Evolutionary conservation across 768 basidiomycete genomes (phyloP), one percentile per base, ranked within the genome.

Genomic region (Psilocybe tampanensis): DNA sequence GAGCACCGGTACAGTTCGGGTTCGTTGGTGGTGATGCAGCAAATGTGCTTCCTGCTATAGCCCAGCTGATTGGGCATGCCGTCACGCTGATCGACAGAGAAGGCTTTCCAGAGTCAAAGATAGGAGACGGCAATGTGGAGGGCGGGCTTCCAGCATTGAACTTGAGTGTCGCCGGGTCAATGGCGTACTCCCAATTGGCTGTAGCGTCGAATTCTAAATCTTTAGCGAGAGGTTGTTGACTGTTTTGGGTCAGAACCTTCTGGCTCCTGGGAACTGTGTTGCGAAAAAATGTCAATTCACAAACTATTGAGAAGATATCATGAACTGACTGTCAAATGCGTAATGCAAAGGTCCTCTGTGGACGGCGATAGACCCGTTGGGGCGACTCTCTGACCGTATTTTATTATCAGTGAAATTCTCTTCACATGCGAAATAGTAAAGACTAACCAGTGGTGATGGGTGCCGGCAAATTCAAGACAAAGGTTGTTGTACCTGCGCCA

Each of bases 311-410:
- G 15, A 18, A 29, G n/a, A n/a, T n/a, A n/a, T n/a, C n/a, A 29
- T 34, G 12, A 4, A 58, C 74, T 56, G 55, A 77, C 77, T 84
- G 66, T 84, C 82, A 58, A 79, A 80, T 4, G 83, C 82, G 62
- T 83, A 84, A 66, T 84, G 74, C 42, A 84, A 64, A 9, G 82
- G 79, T 15, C 82, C 83, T 8, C 82, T 78, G 44, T 84, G 81
- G 15, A 85, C 72, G 8, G 82, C 82, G 47, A 83, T 71, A 8
- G 80, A 81, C 8, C 77, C 76, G 60, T 83, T 76, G 17, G 81
- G 80, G 18, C 83, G 74, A 24, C 63, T 72, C 65, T 85, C 82
- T 83, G 60, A 33, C 42, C 41, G 54, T 22, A 42, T 29, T 3
- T 4, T 17, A 32, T 36, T 41, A 59, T 33, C 22, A 50, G 4